Evolutionary conservation across 495 filamentous ascomycete species (phyloP).

Genomic region (Trichoderma parareesei): DNA sequence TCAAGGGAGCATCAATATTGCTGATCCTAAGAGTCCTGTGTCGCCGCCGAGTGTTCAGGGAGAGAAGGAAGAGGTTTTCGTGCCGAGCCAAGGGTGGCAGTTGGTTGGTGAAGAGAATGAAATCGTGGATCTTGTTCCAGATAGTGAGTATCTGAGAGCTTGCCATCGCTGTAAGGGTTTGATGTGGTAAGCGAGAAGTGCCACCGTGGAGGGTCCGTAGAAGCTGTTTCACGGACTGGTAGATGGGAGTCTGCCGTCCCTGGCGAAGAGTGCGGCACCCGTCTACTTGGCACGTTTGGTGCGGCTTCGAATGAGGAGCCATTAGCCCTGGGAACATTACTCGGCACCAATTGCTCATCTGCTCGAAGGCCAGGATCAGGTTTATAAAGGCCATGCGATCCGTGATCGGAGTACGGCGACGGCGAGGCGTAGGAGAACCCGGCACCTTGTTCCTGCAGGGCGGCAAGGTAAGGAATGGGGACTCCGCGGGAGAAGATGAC

Average conservation of each 20-base stretch:
- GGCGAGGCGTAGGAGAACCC: not conserved
- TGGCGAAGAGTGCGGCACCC: not conserved
- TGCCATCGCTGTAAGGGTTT: not conserved
- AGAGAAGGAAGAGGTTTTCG: constrained; percentile 2
- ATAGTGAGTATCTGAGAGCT: not conserved
- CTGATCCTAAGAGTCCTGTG: not conserved
- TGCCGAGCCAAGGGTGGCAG: not conserved
- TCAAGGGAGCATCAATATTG: not conserved
- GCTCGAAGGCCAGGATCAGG: not conserved
- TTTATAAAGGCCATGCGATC: not conserved
- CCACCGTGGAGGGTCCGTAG: not conserved
- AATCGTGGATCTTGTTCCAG: not conserved
- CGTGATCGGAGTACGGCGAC: not conserved
- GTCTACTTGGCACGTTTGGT: not conserved
- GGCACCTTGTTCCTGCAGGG: constrained; percentile 4
- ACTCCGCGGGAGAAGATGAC: constrained; percentile 62
- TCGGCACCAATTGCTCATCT: not conserved
- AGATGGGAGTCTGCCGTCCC: not conserved
- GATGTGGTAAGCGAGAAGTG: not conserved
- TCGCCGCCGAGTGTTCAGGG: not conserved
- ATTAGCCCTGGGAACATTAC: not conserved
- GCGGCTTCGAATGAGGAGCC: not conserved
- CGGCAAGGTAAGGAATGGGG: constrained; percentile 7
- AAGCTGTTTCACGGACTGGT: not conserved
- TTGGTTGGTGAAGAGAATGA: not conserved